A percentile compares a stretch with the other conserved stretches of the same genome.
Evolutionary conservation across 805 yeast species (phyloP).

Genomic region (Zygosaccharomyces pseudorouxii): DNA sequence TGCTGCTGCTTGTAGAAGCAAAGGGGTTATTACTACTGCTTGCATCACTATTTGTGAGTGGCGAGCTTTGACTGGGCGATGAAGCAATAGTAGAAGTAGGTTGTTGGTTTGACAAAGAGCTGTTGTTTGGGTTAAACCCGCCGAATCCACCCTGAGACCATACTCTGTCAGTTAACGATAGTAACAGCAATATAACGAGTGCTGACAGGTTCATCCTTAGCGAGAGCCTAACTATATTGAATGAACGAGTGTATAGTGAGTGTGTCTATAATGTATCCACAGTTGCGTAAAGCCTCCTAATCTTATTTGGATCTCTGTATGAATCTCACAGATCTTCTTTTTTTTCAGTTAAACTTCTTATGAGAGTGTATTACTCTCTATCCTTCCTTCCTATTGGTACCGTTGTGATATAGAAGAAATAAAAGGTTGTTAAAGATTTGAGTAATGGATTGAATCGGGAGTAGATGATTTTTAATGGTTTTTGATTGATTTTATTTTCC

Average conservation of each 20-base stretch:
- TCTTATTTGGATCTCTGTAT: not conserved
- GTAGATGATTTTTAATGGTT: not conserved
- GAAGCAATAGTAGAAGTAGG: not conserved
- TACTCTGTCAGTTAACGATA: conserved; percentile 5
- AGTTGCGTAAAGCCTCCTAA: too few species aligned
- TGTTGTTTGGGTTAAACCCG: not conserved
- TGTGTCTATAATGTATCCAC: not conserved
- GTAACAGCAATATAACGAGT: conserved; percentile 5
- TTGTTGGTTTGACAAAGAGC: not conserved
- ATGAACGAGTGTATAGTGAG: not conserved
- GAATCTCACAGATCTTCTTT: not conserved
- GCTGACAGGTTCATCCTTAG: conserved; percentile 6
- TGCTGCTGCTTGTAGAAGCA: not conserved
- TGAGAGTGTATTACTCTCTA: too few species aligned
- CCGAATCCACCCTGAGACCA: conserved; percentile 3
- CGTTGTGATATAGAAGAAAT: too few species aligned
- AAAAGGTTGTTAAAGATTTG: too few species aligned
- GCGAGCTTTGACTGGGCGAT: not conserved
- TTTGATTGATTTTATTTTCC: not conserved
- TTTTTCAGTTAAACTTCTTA: not conserved
- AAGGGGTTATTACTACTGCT: not conserved
- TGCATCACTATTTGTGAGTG: not conserved
- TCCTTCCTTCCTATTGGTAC: too few species aligned
- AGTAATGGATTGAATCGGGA: too few species aligned
- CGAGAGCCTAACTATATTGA: not conserved